Evolutionary conservation across 2,329 filamentous ascomycete species (phyloP).

Genomic region (Phialocephala sp.): DNA sequence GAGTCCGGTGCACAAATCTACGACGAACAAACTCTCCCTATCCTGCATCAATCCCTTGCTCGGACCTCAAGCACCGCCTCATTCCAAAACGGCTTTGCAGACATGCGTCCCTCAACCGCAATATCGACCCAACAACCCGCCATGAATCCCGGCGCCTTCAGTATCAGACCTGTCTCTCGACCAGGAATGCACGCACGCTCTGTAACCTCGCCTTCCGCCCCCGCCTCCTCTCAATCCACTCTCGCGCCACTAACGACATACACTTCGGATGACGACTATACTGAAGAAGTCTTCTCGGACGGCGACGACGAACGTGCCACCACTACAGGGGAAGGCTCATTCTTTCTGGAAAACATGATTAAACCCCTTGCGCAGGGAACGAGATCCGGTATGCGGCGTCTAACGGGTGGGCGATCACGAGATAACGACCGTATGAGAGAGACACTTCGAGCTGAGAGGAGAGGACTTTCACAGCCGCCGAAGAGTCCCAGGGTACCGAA

Average conservation of each 20-base stretch:
- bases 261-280: constrained; percentile 77
- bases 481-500: constrained; percentile 43
- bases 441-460: constrained; percentile 36
- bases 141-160: constrained; percentile 68
- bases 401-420: constrained; percentile 59
- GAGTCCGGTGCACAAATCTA: constrained; percentile 84
- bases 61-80: constrained; percentile 72
- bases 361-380: constrained; percentile 63
- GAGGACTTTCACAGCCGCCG: constrained; percentile 39
- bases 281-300: constrained; percentile 80
- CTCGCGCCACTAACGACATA: constrained; percentile 58
- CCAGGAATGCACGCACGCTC: constrained; percentile 81
- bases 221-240: constrained; percentile 59
- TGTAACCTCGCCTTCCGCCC: constrained; percentile 77
- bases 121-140: constrained; percentile 58
- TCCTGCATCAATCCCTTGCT: constrained; percentile 80
- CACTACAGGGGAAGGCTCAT: constrained; percentile 47
- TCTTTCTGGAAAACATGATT: constrained; percentile 66
- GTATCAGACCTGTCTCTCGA: constrained; percentile 50
- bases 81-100: constrained; percentile 88
- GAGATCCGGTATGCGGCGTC: constrained; percentile 62
- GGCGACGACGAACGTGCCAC: constrained; percentile 61
- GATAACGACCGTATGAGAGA: constrained; percentile 43
- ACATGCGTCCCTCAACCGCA: constrained; percentile 65
- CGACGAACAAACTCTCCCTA: constrained; percentile 90